Conservation (phyloP, 1,284 basidiomycete species). For the Cryptococcus jaspeensis region DNA sequence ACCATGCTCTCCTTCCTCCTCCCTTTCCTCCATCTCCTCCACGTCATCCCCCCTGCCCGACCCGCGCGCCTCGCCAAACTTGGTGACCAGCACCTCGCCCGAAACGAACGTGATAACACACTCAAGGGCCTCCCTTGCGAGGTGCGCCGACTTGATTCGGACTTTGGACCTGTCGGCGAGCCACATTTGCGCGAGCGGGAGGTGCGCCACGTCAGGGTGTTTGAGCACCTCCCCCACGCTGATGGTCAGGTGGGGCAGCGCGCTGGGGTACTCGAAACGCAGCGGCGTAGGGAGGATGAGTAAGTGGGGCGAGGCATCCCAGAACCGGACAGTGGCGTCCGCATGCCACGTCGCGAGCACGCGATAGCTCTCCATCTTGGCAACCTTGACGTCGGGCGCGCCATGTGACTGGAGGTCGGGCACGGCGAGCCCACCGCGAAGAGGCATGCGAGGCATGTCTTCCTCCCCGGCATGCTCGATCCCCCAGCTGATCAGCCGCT, state of each 20-base stretch:
- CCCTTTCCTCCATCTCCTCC: conserved; percentile 34
- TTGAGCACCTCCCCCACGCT: conserved; percentile 57
- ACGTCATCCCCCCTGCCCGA: conserved; percentile 12
- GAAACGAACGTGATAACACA: conserved; percentile 62
- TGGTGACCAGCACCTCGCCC: conserved; percentile 67
- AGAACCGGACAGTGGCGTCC: conserved; percentile 61
- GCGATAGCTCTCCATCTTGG: conserved; percentile 61
- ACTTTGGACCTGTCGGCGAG: conserved; percentile 42
- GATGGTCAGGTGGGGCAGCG: conserved; percentile 64
- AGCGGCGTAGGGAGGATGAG: conserved; percentile 55
- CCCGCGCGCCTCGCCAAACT: conserved; percentile 53
- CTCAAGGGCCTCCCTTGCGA: conserved; percentile 68
- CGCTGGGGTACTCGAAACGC: conserved; percentile 61
- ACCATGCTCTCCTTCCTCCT: conserved; percentile 19
- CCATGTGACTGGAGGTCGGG: conserved; percentile 46
- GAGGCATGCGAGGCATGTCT: conserved; percentile 38
- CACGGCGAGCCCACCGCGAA: conserved; percentile 49
- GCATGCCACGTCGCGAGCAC: conserved; percentile 66
- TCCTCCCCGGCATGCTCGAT: conserved; percentile 40
- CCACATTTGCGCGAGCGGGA: conserved; percentile 46
- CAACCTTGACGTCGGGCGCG: conserved; percentile 44
- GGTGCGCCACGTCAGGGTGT: conserved; percentile 42
- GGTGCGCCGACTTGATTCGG: conserved; percentile 58
- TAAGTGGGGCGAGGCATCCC: conserved; percentile 63
- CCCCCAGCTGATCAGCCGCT: conserved; percentile 42